Conservation (phyloP, 2,329 filamentous ascomycete species). For the Aschersonia sp. region DNA sequence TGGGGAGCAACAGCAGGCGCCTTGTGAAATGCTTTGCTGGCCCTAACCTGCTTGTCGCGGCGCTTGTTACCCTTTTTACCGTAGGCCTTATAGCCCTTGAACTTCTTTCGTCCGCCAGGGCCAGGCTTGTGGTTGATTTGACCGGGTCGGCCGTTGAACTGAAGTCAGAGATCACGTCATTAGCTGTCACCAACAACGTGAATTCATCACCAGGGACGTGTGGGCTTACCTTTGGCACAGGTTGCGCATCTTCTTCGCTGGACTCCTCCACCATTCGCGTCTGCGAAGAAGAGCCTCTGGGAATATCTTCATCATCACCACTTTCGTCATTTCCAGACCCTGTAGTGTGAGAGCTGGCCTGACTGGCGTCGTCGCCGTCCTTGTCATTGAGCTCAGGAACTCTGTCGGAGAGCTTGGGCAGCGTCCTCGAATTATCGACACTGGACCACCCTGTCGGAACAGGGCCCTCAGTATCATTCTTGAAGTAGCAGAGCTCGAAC, state of each 20-base stretch:
- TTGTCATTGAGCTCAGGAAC: slow-evolving; percentile 24
- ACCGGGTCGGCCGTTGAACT: slow-evolving; percentile 8
- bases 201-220: neutral
- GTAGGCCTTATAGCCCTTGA: slow-evolving; percentile 28
- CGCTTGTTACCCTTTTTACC: slow-evolving; percentile 34
- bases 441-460: slow-evolving; percentile 58
- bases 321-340: slow-evolving; percentile 36
- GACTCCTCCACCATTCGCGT: slow-evolving; percentile 47
- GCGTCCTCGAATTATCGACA: slow-evolving; percentile 42
- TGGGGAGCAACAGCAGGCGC: slow-evolving; percentile 16
- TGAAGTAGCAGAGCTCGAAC: slow-evolving; percentile 62
- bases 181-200: no score
- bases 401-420: slow-evolving; percentile 36
- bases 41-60: slow-evolving; percentile 25
- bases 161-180: neutral
- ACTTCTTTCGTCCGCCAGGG: slow-evolving; percentile 29
- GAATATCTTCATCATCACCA: slow-evolving; percentile 32
- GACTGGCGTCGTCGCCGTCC: slow-evolving; percentile 34
- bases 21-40: slow-evolving; percentile 23
- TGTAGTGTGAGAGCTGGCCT: slow-evolving; percentile 29
- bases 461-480: slow-evolving; percentile 33
- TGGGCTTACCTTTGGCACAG: slow-evolving; percentile 11
- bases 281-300: slow-evolving; percentile 10
- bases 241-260: slow-evolving; percentile 35
- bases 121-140: slow-evolving; percentile 12